These are phyloP conservation scores for Candida argentea DNA, from an alignment of 805 yeast species.

Conservation along the genomic window DNA sequence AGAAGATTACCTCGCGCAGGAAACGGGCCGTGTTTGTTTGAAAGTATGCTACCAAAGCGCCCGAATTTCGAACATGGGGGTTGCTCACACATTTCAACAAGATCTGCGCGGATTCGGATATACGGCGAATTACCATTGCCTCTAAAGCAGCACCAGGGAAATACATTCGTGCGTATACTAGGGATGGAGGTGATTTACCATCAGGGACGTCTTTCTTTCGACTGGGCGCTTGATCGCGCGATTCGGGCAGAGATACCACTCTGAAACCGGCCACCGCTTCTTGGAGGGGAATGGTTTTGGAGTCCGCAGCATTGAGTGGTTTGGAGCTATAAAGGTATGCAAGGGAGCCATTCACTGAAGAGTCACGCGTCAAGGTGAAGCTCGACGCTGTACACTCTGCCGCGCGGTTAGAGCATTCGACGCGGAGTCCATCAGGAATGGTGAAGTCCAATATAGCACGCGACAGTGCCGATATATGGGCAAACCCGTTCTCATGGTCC, in stretches of 20 bases:
- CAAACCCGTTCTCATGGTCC: slow-evolving; percentile 72
- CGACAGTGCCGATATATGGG: slow-evolving; percentile 65
- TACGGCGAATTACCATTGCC: slow-evolving; percentile 68
- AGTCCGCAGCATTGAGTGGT: slow-evolving; percentile 42
- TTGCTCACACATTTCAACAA: slow-evolving; percentile 69
- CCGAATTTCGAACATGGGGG: slow-evolving; percentile 41
- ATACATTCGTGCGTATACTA: slow-evolving; percentile 78
- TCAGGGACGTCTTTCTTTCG: slow-evolving; percentile 1
- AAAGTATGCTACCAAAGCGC: slow-evolving; percentile 55
- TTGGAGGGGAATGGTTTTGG: slow-evolving; percentile 48
- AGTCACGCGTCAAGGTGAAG: slow-evolving; percentile 54
- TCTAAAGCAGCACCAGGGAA: slow-evolving; percentile 82
- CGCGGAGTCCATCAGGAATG: slow-evolving; percentile 55
- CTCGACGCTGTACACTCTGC: slow-evolving; percentile 64
- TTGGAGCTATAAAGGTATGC: slow-evolving; percentile 70
- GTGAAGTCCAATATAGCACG: slow-evolving; percentile 61
- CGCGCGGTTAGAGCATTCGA: slow-evolving; percentile 62
- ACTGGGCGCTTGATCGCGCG: slow-evolving; percentile 5
- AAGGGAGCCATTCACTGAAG: slow-evolving; percentile 66
- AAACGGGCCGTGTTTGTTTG: slow-evolving; percentile 57
- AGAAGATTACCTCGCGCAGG: slow-evolving; percentile 66
- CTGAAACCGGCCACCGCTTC: slow-evolving; percentile 63
- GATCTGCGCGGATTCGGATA: slow-evolving; percentile 52
- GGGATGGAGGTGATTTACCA: slow-evolving; percentile 13
- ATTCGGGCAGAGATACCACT: slow-evolving; percentile 40